Percentiles rank a stretch among this genome's conserved stretches.
Conservation (phyloP, 495 filamentous ascomycete species). For the Hapsidospora chrysogenum region DNA sequence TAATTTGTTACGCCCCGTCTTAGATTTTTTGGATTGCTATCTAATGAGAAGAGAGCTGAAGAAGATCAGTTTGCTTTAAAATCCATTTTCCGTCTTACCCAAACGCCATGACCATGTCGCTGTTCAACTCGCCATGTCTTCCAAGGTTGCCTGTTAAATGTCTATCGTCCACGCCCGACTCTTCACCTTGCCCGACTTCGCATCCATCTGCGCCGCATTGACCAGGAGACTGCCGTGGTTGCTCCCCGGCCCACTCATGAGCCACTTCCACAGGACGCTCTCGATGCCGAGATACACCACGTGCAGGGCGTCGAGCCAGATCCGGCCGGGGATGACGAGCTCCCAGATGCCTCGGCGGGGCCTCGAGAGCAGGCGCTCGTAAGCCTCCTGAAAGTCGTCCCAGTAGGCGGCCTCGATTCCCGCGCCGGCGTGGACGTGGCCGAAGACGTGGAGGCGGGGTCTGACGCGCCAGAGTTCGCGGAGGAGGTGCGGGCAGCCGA, state of each 20-base stretch:
- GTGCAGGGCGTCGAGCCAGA: constrained; percentile 45
- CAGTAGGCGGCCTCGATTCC: constrained; percentile 54
- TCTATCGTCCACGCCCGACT: constrained; percentile 27
- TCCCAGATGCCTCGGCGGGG: constrained; percentile 28
- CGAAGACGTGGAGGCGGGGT: constrained; percentile 73
- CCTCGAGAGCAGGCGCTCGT: constrained; percentile 45
- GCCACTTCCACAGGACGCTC: constrained; percentile 60
- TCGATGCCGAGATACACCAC: constrained; percentile 45
- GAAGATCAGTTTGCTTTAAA: too few species aligned
- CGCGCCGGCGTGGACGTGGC: constrained; percentile 65
- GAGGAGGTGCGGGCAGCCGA: constrained; percentile 63
- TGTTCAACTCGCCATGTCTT: too few species aligned
- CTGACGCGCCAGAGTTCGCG: constrained; percentile 63
- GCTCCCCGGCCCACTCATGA: constrained; percentile 37
- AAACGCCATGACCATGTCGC: too few species aligned
- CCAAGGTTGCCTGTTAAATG: too few species aligned
- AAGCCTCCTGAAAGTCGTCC: constrained; percentile 57
- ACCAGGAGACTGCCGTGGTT: constrained; percentile 49
- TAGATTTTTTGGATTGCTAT: too few species aligned
- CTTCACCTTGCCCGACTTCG: constrained; percentile 43
- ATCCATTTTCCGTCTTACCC: too few species aligned
- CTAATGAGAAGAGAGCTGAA: too few species aligned
- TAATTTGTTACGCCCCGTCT: too few species aligned
- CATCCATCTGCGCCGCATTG: constrained; percentile 62
- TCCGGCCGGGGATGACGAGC: constrained; percentile 27